Evolutionary conservation across 108 stramenopile species (phyloP).

Genomic region (Discostella stelligeroides): DNA sequence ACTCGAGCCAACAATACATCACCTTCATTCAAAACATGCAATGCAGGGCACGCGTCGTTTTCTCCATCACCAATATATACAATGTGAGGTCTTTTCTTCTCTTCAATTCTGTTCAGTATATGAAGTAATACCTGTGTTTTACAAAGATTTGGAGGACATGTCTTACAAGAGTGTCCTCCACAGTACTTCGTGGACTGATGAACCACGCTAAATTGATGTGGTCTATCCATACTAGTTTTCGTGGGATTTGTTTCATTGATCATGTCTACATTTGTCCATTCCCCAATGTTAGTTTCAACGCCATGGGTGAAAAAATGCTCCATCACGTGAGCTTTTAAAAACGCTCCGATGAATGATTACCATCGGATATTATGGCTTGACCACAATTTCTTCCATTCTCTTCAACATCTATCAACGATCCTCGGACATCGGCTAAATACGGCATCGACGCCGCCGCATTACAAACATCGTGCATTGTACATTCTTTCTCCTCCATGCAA

Average conservation of each 20-base stretch:
- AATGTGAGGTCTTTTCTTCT: constrained; percentile 22
- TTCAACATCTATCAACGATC: constrained; percentile 28
- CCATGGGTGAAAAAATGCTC: constrained; percentile 34
- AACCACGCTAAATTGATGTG: constrained; percentile 10
- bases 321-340: constrained; percentile 36
- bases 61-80: constrained; percentile 52
- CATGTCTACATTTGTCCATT: constrained; percentile 22
- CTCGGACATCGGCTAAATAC: constrained; percentile 30
- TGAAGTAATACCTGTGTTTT: constrained; percentile 43
- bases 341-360: constrained; percentile 49
- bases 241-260: neutral
- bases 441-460: constrained; percentile 44
- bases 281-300: constrained; percentile 34
- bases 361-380: constrained; percentile 51
- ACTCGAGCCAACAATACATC: constrained; percentile 44
- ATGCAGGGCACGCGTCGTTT: constrained; percentile 52
- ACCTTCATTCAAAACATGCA: constrained; percentile 32
- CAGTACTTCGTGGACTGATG: constrained; percentile 50
- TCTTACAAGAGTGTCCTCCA: constrained; percentile 29
- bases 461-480: constrained; percentile 27
- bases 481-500: constrained; percentile 16
- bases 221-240: neutral
- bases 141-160: constrained; percentile 52
- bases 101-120: constrained; percentile 22
- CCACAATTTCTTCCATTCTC: constrained; percentile 4